Evolutionary conservation across 2,329 filamentous ascomycete genomes (phyloP).

Genomic region (Fusarium duplospermum): DNA sequence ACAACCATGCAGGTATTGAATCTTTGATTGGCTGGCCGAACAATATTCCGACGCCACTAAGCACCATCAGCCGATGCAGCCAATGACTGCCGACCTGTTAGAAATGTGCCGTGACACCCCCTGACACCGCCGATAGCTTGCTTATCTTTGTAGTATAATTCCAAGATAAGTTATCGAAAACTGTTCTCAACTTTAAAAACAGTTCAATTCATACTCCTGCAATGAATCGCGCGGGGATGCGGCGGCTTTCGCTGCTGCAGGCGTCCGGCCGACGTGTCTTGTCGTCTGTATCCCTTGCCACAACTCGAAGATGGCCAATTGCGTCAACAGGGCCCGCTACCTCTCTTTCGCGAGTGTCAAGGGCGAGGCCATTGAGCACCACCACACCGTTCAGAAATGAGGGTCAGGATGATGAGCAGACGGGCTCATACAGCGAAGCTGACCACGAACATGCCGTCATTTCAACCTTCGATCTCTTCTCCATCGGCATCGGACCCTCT

Average conservation of each 20-base stretch:
- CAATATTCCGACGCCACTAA: constrained; percentile 20
- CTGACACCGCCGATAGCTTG: background rate
- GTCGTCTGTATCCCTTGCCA: constrained; percentile 23
- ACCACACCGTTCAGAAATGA: constrained; percentile 12
- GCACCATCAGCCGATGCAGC: constrained; percentile 13
- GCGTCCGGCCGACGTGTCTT: constrained; percentile 27
- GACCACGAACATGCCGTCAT: constrained; percentile 65
- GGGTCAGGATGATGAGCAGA: constrained; percentile 44
- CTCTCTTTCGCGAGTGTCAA: constrained; percentile 1
- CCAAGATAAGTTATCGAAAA: constrained; percentile 1
- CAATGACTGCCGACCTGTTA: constrained; percentile 26
- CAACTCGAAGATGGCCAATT: constrained; percentile 21
- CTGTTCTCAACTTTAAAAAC: background rate
- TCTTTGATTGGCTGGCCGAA: constrained; percentile 4
- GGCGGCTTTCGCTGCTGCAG: constrained; percentile 34
- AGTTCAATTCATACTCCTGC: background rate
- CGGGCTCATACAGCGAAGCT: constrained; percentile 57
- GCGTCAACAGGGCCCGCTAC: constrained; percentile 3
- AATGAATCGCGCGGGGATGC: constrained; percentile 34
- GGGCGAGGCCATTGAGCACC: constrained; percentile 21
- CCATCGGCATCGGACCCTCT: constrained; percentile 63
- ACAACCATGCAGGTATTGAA: background rate
- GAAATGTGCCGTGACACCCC: constrained; percentile 14
- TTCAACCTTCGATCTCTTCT: constrained; percentile 64
- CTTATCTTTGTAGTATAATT: constrained; percentile 15